Base-by-base conservation (phyloP, 1,284 basidiomycete genomes). In the Vanrija humicola region DNA sequence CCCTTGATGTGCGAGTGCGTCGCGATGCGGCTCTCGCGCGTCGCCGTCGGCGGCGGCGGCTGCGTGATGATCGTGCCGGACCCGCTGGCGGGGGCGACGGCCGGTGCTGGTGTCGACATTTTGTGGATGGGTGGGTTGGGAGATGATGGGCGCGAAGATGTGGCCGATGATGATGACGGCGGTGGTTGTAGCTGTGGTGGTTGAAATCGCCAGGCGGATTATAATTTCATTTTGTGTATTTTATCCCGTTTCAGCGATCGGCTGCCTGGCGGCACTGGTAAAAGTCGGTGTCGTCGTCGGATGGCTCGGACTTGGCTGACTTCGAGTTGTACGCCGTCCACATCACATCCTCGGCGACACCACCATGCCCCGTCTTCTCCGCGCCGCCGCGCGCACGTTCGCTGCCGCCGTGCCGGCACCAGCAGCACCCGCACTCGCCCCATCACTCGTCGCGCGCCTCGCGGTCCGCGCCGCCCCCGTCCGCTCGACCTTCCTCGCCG, bases 1-100 rank as follows among this genome's bases (percentile, higher is more conserved):
- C 94, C 95, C 79, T 95, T 96, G 77, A 77, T 78, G 61, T 77
- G 75, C 46, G 67, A 70, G 59, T 77, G 75, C 4, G 75, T 75
- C 18, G 74, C 74, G 48, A 77, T 77, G n/a, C 75, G 64, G 23
- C 64, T 64, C 60, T 77, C 75, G 51, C 74, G 67, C 26, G 66
- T 67, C n/a, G 70, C 67, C n/a, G 67, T 57, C 5, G 73, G 72
- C 18, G 74, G 67, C n/a, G 72, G 69, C 12, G 71, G 68, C 60
- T 73, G 67, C 16, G 73, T 70, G 54, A 74, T 70, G 55, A 75
- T 73, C 34, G 63, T 59, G 23, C 62, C 62, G 5, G 65, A 40
- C 16, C 46, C 39, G 43, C 58, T 56, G 46, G 56, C 53, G 21
- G 52, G 38, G 28, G 57, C 25, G 2, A 57, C 53, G 8, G 56